Evolutionary conservation across 257 asterid species (phyloP).

Genomic region (Solanum verrucosum): DNA sequence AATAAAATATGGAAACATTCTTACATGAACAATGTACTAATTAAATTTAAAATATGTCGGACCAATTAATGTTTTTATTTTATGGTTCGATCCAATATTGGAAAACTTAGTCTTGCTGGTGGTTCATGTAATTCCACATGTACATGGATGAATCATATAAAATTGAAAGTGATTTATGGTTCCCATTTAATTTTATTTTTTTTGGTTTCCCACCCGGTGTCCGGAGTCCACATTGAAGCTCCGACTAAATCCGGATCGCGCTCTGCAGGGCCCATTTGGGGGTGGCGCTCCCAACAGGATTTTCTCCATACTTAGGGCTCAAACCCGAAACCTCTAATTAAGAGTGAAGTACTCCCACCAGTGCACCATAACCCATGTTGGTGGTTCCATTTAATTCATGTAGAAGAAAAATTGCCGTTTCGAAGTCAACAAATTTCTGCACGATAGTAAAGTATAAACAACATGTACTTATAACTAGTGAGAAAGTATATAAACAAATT

Average conservation of each 20-base stretch:
- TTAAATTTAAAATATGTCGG: not conserved
- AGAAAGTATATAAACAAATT: not conserved
- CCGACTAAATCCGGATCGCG: no score
- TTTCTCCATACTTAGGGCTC: no score
- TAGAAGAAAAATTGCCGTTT: not conserved
- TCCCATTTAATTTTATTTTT: not conserved
- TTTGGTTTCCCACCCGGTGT: no score
- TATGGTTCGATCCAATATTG: not conserved
- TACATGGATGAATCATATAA: not conserved
- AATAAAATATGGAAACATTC: not conserved
- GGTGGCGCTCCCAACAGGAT: no score
- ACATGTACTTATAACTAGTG: not conserved
- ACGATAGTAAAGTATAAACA: not conserved
- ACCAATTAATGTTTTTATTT: not conserved
- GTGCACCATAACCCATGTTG: no score
- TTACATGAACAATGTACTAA: not conserved
- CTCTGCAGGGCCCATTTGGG: no score
- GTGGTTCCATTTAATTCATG: not conserved
- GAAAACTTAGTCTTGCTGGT: not conserved
- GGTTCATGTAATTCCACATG: not conserved
- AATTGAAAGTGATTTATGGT: not conserved
- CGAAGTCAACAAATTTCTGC: not conserved
- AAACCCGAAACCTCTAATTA: no score
- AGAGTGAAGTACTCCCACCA: no score
- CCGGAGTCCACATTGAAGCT: no score